Conservation (phyloP, 2,329 filamentous ascomycete species). For the Leptographium lundbergii region DNA sequence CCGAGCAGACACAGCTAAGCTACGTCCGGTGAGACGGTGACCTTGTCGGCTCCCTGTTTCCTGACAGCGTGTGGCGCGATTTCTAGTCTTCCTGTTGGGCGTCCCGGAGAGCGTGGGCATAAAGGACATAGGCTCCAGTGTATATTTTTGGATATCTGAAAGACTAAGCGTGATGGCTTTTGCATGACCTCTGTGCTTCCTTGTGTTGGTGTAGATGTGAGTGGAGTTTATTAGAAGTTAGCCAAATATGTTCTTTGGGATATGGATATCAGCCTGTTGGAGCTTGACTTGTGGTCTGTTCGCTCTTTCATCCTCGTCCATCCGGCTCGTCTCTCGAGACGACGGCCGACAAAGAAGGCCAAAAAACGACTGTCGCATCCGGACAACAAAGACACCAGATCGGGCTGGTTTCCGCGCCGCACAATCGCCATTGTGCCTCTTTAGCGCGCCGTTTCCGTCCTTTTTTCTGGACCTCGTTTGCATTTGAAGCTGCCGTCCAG, state of each 20-base stretch:
- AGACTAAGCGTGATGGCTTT: not conserved
- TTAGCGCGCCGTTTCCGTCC: not conserved
- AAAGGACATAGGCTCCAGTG: not conserved
- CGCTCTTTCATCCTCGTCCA: no score
- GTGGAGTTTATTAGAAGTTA: no score
- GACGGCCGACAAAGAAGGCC: no score
- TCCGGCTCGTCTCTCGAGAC: no score
- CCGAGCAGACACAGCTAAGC: not conserved
- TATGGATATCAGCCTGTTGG: no score
- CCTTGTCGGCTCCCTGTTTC: not conserved
- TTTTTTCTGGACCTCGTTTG: not conserved
- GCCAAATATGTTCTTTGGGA: no score
- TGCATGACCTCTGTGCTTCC: not conserved
- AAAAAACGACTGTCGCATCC: no score
- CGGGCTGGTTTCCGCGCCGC: not conserved
- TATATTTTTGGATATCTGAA: conserved; percentile 1
- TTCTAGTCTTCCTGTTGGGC: not conserved
- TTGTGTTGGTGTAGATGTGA: not conserved
- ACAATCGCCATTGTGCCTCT: not conserved
- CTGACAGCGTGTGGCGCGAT: not conserved
- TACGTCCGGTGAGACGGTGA: not conserved
- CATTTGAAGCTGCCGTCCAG: not conserved
- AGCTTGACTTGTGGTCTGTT: no score
- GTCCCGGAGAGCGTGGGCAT: not conserved
- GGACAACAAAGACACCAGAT: not conserved